Base-by-base conservation (phyloP, 2,329 filamentous ascomycete species). In the Pestalotiopsis sp. region DNA sequence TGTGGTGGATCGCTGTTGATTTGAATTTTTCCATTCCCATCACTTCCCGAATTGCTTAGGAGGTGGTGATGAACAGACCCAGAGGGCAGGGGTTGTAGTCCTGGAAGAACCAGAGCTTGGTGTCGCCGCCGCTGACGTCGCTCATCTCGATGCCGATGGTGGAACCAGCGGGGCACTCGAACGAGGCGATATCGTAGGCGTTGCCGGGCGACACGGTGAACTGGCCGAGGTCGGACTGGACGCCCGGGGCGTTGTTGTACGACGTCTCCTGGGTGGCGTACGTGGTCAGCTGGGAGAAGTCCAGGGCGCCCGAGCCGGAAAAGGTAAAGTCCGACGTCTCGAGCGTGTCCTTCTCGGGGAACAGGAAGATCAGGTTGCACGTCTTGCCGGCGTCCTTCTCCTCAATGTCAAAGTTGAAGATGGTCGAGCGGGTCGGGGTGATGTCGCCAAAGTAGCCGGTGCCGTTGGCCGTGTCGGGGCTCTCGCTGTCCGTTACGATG, bases 321-420 rank as follows among this genome's bases (percentile, higher is more conserved):
- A 75, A 84, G 31, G 81, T 86, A 74, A 86, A 87, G 12, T 83
- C 81, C 0, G 89, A 90, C 1, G 88, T 90, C 78, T 88, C 79
- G n/a, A 91, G 85, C 41, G 90, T 78, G 17, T 81, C 74, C 70
- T 87, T 49, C 7, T 58, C 78, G 12, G 91, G 91, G 79, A 92
- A 87, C 59, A 92, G 82, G 86, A 93, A 92, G 68, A 90, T 80
- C 4, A 92, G 80, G 64, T 83, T 85, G 81, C 90, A 93, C 4
- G 81, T 87, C 79, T 88, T 87, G 73, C 86, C 87, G n/a, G 80
- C 73, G 72, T 86, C 87, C 7, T 81, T 73, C 73, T 88, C 84
- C 1, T 86, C 87, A 59, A 93, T 87, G 74, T 91, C 89, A 79
- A 93, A 93, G 81, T 91, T 91, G 86, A 91, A 92, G 74, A 92